Evolutionary conservation across 2,329 filamentous ascomycete genomes (phyloP).

Genomic region (Alternaria panax): DNA sequence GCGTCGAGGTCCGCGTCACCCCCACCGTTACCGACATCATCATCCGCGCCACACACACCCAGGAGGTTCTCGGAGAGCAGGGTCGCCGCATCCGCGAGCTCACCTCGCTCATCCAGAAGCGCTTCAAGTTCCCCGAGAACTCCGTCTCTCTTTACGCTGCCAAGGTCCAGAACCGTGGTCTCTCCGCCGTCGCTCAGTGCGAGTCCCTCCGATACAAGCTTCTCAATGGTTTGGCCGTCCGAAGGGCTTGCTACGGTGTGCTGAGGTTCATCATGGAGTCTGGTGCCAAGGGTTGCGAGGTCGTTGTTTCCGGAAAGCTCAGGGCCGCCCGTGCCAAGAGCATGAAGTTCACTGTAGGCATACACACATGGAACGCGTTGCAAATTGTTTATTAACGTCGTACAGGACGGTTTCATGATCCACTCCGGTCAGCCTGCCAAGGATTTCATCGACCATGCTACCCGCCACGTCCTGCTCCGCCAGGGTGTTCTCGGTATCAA

Average conservation of each 20-base stretch:
- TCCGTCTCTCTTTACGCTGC: constrained; percentile 99
- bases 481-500: constrained; percentile 99
- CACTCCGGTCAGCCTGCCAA: constrained; percentile 99
- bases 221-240: constrained; percentile 98
- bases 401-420: constrained; percentile 98
- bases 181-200: constrained; percentile 99
- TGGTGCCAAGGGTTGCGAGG: constrained; percentile 99
- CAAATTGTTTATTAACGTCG: constrained; percentile 25
- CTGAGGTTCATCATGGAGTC: constrained; percentile 99
- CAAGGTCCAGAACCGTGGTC: constrained; percentile 99
- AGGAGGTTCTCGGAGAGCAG: constrained; percentile 99
- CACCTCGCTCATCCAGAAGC: constrained; percentile 99
- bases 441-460: constrained; percentile 99
- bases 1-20: constrained; percentile 99
- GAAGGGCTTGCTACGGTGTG: constrained; percentile 99
- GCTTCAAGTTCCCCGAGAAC: constrained; percentile 99
- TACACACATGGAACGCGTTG: not conserved
- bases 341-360: constrained; percentile 98
- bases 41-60: constrained; percentile 99
- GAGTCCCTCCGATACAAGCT: constrained; percentile 99
- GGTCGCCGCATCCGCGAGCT: constrained; percentile 99
- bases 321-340: constrained; percentile 98
- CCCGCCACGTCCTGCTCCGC: constrained; percentile 98
- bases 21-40: constrained; percentile 99
- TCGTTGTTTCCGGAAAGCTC: constrained; percentile 99